phyloP scores from a whole-genome alignment of 1,139 yeast genomes.

The Hansenula anomala region DNA sequence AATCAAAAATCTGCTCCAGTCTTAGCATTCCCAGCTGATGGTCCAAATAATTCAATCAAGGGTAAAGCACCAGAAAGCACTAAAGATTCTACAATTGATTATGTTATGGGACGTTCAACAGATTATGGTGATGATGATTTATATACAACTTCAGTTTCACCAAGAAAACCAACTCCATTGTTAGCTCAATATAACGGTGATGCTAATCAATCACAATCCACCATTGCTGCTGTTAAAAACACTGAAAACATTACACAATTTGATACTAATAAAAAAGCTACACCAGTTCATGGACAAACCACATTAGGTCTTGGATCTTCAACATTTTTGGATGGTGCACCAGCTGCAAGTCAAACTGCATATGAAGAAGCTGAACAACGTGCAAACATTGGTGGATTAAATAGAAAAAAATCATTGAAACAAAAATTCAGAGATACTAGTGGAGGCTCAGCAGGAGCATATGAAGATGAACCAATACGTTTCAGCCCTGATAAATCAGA shows the following conservation, averaged over 20 bases:
- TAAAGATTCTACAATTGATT: constrained; percentile 52
- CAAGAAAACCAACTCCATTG: constrained; percentile 1
- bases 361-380: constrained; percentile 26
- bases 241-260: constrained; percentile 57
- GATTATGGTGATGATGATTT: constrained; percentile 27
- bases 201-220: constrained; percentile 14
- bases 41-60: constrained; percentile 84
- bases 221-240: constrained; percentile 38
- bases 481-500: constrained; percentile 6
- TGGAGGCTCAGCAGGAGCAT: neutral
- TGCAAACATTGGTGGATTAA: constrained; percentile 36
- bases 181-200: constrained; percentile 5
- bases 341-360: constrained; percentile 65
- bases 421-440: constrained; percentile 42
- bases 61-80: constrained; percentile 40
- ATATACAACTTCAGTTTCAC: constrained; percentile 13
- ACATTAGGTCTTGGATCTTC: constrained; percentile 89
- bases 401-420: constrained; percentile 72
- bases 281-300: constrained; percentile 76
- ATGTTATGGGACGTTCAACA: constrained; percentile 50
- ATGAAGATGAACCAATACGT: constrained; percentile 27
- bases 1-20: constrained; percentile 83
- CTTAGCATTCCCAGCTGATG: constrained; percentile 90
- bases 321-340: constrained; percentile 94
- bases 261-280: constrained; percentile 64